phyloP scores from a whole-genome alignment of 371 early-diverging fungal species.

The Zancudomyces culisetae region DNA sequence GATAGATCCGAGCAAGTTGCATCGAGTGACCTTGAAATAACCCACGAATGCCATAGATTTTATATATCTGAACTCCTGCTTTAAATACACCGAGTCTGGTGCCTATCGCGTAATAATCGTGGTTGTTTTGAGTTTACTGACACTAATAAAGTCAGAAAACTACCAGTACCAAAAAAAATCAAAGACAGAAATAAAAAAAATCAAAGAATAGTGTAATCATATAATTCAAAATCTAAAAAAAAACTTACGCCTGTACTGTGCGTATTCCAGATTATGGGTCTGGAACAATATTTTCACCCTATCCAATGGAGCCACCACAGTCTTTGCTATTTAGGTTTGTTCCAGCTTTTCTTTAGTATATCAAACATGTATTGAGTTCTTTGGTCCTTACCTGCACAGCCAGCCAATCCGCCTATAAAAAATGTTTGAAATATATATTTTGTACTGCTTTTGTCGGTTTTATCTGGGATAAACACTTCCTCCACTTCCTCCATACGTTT shows the following conservation, averaged over 20 bases:
- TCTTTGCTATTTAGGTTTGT: conserved; percentile 48
- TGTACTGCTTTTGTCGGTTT: conserved; percentile 5
- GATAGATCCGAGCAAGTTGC: conserved; percentile 81
- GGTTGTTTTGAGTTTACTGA: too few species aligned
- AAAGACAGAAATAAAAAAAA: too few species aligned
- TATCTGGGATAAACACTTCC: background rate
- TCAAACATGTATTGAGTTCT: background rate
- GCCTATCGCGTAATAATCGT: too few species aligned
- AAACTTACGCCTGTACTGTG: conserved; percentile 56
- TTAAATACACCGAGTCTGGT: conserved; percentile 47
- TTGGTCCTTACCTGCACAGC: conserved; percentile 31
- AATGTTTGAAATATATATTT: conserved; percentile 32
- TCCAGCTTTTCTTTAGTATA: background rate
- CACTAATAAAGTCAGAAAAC: too few species aligned
- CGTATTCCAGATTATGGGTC: conserved; percentile 67
- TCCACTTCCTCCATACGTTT: too few species aligned
- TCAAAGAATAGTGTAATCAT: too few species aligned
- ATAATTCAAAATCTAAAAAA: too few species aligned
- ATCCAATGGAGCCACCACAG: conserved; percentile 85
- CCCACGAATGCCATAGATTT: conserved; percentile 48
- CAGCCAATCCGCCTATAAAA: conserved; percentile 50
- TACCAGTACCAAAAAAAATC: too few species aligned
- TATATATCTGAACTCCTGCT: conserved; percentile 55
- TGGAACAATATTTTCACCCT: conserved; percentile 96
- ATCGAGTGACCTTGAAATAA: conserved; percentile 90